Evolutionary conservation across 2,329 filamentous ascomycete species (phyloP).

Genomic region (Scopulariopsis brevicaulis): DNA sequence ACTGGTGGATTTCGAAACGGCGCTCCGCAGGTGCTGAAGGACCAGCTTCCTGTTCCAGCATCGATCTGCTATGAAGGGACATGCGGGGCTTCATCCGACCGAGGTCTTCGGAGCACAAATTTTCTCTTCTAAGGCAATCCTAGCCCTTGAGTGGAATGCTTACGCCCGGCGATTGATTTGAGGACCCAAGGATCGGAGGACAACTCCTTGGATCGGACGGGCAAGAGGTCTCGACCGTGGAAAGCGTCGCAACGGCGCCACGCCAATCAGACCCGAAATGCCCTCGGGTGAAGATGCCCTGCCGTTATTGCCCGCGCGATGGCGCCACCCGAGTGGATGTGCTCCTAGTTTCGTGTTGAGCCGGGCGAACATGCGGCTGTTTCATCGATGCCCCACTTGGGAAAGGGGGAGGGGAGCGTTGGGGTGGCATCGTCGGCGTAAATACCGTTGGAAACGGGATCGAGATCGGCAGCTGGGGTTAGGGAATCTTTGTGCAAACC

Average conservation of each 20-base stretch:
- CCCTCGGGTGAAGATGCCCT: background rate
- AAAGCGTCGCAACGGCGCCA: background rate
- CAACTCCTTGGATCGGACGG: background rate
- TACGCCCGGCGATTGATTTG: background rate
- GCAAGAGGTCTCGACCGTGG: background rate
- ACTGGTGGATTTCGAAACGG: background rate
- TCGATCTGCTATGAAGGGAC: background rate
- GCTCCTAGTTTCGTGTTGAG: background rate
- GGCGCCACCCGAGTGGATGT: background rate
- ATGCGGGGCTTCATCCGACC: background rate
- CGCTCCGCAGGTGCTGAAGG: background rate
- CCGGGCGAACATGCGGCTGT: background rate
- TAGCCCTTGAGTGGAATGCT: background rate
- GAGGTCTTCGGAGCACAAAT: background rate
- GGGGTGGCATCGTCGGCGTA: background rate
- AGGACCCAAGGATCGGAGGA: background rate
- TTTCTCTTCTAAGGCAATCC: background rate
- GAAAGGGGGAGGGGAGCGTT: background rate
- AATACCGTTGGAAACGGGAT: background rate
- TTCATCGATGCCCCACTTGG: background rate
- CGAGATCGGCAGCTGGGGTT: background rate
- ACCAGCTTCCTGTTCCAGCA: background rate
- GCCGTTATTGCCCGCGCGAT: background rate
- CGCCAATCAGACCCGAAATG: background rate
- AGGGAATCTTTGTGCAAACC: background rate